phyloP scores from a whole-genome alignment of 2,329 filamentous ascomycete species.

The Arthroderma sp. region DNA sequence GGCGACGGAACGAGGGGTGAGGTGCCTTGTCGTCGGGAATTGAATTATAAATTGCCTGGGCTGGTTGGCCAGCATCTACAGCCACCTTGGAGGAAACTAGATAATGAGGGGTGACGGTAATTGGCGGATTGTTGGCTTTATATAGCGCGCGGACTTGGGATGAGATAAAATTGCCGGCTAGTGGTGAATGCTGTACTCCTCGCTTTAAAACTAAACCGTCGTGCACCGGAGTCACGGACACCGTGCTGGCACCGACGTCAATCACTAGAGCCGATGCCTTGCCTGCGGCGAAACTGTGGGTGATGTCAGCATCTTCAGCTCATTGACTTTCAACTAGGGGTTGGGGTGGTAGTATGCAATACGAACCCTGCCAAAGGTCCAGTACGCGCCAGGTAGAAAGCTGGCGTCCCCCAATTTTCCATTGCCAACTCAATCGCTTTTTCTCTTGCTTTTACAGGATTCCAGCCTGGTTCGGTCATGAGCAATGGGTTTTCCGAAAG shows the following conservation, averaged over 20 bases:
- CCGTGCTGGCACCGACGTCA: conserved; percentile 78
- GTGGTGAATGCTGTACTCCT: conserved; percentile 69
- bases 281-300: conserved; percentile 61
- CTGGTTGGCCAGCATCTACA: conserved; percentile 71
- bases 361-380: conserved; percentile 65
- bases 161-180: conserved; percentile 82
- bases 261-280: conserved; percentile 88
- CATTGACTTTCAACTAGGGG: conserved; percentile 2
- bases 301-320: background rate
- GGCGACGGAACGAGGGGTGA: conserved; percentile 58
- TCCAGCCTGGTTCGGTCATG: conserved; percentile 92
- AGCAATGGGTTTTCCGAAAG: conserved; percentile 81
- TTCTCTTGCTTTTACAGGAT: conserved; percentile 72
- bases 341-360: conserved; percentile 14
- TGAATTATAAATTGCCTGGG: conserved; percentile 60
- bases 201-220: conserved; percentile 92
- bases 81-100: conserved; percentile 75
- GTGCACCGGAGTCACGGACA: conserved; percentile 79
- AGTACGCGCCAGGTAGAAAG: conserved; percentile 82
- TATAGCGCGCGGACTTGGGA: conserved; percentile 75
- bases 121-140: conserved; percentile 48
- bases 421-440: conserved; percentile 93
- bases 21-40: conserved; percentile 49
- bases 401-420: conserved; percentile 90
- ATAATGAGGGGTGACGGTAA: conserved; percentile 72